Evolutionary conservation across 768 basidiomycete species (phyloP), one percentile per base, ranked within the genome.

Genomic region (Pulveroboletus frians): DNA sequence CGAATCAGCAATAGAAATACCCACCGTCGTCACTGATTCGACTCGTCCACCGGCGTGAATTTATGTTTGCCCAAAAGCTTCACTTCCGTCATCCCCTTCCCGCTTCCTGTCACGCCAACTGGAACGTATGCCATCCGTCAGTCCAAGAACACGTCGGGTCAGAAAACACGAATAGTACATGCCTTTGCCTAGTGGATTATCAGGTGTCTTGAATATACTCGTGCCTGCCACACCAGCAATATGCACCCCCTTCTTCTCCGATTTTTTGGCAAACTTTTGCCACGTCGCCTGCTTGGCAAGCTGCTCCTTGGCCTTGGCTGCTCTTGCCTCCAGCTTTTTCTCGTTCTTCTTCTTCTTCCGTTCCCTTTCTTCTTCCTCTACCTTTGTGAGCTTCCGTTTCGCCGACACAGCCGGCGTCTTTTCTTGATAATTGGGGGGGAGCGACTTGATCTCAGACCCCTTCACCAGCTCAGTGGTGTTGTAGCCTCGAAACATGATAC

Each of bases 201-300:
- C 92, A 11, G 92, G 92, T 4, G 90, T 94, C 72, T 92, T 91
- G 76, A 94, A 94, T 55, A 93, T 93, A 60, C 89, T 92, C 54
- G 86, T 92, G 23, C 92, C 92, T 27, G 85, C 71, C 30, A 91
- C 78, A 21, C 92, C 92, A 26, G 92, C 92, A 50, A 94, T 93
- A 65, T 87, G 83, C 29, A 92, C 81, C 9, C 92, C 92, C 69
- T 94, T 94, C 77, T 86, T 92, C 68, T 92, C 88, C 26, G 84
- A 81, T 72, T 95, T 95, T 74, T 93, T 95, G 18, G 92, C 84
- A 73, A 95, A 95, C 72, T 90, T 90, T 72, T 93, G 90, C 92
- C 92, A 95, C 39, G 83, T 83, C 50, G 80, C 80, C 71, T 93
- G 90, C 70, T 92, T 91, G 54, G 73, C 74, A 29, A 71, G 75